These are phyloP conservation scores for Boletus barrowsii DNA, from an alignment of 768 basidiomycete species.

Conservation along the genomic window DNA sequence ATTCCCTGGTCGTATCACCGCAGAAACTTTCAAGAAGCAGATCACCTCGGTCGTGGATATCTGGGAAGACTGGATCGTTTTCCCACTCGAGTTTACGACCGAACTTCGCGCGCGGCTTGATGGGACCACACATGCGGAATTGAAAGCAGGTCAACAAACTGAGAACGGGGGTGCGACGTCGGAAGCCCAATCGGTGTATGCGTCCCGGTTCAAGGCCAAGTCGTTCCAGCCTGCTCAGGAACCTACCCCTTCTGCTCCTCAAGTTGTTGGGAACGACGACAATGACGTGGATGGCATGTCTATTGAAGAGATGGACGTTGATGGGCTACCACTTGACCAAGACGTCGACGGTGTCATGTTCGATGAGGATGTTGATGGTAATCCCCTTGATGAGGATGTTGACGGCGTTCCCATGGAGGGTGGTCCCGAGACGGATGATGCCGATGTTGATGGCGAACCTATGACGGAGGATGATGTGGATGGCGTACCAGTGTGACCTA, in stretches of 20 bases:
- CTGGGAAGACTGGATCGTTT: slow-evolving; percentile 99
- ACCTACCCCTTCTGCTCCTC: slow-evolving; percentile 21
- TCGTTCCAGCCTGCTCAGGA: slow-evolving; percentile 71
- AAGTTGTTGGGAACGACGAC: slow-evolving; percentile 32
- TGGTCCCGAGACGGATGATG: slow-evolving; percentile 16
- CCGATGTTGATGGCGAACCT: slow-evolving; percentile 27
- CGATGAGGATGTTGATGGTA: slow-evolving; percentile 24
- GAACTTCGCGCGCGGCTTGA: slow-evolving; percentile 75
- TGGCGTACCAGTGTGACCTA: slow-evolving; percentile 36
- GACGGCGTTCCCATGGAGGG: slow-evolving; percentile 38
- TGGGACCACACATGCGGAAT: slow-evolving; percentile 40
- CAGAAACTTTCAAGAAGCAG: slow-evolving; percentile 93
- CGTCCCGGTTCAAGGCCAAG: slow-evolving; percentile 73
- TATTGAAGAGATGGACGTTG: slow-evolving; percentile 48
- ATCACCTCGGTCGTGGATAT: slow-evolving; percentile 87
- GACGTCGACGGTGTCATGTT: slow-evolving; percentile 41
- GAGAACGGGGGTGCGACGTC: slow-evolving; percentile 8
- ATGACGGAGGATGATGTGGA: slow-evolving; percentile 37
- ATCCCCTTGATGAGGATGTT: slow-evolving; percentile 32
- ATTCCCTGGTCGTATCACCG: slow-evolving; percentile 93
- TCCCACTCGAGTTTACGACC: slow-evolving; percentile 79
- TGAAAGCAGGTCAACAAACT: slow-evolving; percentile 28
- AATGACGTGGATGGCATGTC: slow-evolving; percentile 54
- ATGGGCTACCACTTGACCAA: slow-evolving; percentile 43
- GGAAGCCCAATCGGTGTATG: slow-evolving; percentile 34